Evolutionary conservation across 768 basidiomycete genomes (phyloP), one percentile per base, ranked within the genome.

Genomic region (Tulasnella sp.): DNA sequence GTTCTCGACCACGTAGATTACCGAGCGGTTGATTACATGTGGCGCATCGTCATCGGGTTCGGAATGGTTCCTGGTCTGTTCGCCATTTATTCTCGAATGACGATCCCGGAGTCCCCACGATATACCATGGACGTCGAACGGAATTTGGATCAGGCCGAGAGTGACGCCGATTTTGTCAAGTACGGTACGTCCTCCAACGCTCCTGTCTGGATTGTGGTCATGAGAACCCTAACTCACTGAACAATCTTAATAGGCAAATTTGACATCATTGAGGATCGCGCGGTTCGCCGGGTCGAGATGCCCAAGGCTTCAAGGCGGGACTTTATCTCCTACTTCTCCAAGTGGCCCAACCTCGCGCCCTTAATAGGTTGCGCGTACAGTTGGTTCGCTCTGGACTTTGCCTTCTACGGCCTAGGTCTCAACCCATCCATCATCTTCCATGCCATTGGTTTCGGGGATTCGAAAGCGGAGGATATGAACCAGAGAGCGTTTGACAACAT

Each of bases 1-100:
- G 77, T 81, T 22, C 31, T 72, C 20, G 22, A 58, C 72, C 22
- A 58, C 7, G 0, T 28, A n/a, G 75, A 83, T 85, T 81, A 72
- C 50, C 76, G 42, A 11, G 31, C 54, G 24, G 88, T 97, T 79
- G 96, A 97, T 86, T 74, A 44, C 28, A 34, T 50, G 37, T 80
- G 79, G 83, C 77, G 83, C n/a, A 79, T 83, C 50, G 54, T 82
- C 76, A 83, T 83, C 80, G 83, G 83, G 7, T 50, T 83, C 14
- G 83, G 83, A 12, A 81, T 80, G 54, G 80, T 83, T 8, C 83
- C 83, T 18, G 83, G 79, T 22, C 77, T 79, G 22, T 58, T 83
- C 46, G 83, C 83, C 40, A 82, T 86, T 64, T 86, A 86, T 83
- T 86, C 85, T 84, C 84, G 86, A 75, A 76, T 86, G 46, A 80